These are phyloP conservation scores for Pyrenopolyporus hunteri DNA, from an alignment of 495 filamentous ascomycete species.

Conservation along the genomic window DNA sequence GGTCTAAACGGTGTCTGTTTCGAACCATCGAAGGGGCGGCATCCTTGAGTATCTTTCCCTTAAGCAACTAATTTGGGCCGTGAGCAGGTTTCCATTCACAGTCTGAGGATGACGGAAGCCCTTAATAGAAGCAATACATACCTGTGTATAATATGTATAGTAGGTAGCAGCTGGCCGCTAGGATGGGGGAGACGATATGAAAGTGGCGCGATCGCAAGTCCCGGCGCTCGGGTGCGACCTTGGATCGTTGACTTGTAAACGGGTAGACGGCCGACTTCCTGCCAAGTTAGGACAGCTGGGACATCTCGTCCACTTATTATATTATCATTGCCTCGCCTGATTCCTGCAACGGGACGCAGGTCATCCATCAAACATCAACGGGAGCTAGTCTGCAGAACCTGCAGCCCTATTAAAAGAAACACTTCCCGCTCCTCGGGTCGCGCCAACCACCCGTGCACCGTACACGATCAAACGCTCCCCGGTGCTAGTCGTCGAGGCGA, in stretches of 20 bases:
- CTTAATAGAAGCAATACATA: background rate
- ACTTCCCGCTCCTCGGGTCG: conserved; percentile 14
- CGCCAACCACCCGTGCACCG: conserved; percentile 9
- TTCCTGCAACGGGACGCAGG: conserved; percentile 11
- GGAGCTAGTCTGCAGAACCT: conserved; percentile 17
- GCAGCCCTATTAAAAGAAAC: conserved; percentile 11
- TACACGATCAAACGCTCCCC: conserved; percentile 2
- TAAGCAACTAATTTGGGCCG: too few species aligned
- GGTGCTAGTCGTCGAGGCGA: background rate
- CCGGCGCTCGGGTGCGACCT: conserved; percentile 23
- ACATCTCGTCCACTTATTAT: conserved; percentile 16
- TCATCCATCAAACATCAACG: conserved; percentile 12
- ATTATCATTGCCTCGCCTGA: conserved; percentile 15
- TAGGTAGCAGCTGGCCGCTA: background rate
- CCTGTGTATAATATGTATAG: background rate
- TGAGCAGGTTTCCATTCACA: conserved; percentile 29
- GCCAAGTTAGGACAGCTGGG: background rate
- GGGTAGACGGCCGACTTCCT: conserved; percentile 1
- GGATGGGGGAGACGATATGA: background rate
- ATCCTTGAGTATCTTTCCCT: too few species aligned
- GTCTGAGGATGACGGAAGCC: conserved; percentile 10
- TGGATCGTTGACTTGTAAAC: conserved; percentile 5
- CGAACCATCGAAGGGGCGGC: conserved; percentile 25
- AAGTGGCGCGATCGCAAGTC: conserved; percentile 8
- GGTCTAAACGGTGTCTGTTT: conserved; percentile 20